phyloP scores from a whole-genome alignment of 2,329 filamentous ascomycete species.

The Fusarium sp. region DNA sequence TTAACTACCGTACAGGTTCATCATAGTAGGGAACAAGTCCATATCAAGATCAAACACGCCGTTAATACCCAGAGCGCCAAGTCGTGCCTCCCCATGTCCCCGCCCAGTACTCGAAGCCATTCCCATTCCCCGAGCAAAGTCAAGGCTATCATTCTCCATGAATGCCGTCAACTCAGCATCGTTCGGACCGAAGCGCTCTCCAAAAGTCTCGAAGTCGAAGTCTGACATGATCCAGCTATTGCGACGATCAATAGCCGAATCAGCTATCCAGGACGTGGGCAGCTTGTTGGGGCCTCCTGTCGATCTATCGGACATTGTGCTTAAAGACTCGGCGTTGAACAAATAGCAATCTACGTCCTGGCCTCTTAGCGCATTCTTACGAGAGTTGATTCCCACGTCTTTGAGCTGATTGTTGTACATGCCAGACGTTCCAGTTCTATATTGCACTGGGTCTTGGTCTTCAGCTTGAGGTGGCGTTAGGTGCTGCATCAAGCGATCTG shows the following conservation, averaged over 20 bases:
- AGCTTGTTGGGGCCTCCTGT: background rate
- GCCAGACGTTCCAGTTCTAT: background rate
- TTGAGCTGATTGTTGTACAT: background rate
- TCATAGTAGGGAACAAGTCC: constrained; percentile 17
- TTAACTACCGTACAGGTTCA: constrained; percentile 9
- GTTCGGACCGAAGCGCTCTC: constrained; percentile 2
- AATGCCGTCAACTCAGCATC: background rate
- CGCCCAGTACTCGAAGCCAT: background rate
- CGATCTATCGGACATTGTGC: background rate
- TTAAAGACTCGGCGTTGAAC: background rate
- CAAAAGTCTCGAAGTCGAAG: constrained; percentile 26
- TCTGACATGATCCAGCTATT: constrained; percentile 29
- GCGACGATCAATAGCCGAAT: background rate
- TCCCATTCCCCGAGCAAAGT: background rate
- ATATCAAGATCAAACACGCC: constrained; percentile 18
- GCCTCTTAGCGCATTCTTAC: background rate
- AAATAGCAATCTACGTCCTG: background rate
- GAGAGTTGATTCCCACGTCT: background rate
- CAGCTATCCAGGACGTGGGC: background rate
- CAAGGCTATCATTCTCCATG: background rate
- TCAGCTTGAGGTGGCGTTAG: background rate
- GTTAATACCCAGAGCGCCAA: constrained; percentile 9
- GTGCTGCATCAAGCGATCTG: background rate
- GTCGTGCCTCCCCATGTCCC: background rate
- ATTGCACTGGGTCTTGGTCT: background rate